Base-by-base conservation (phyloP, 257 asterid genomes). In the Nicotiana undulata region DNA sequence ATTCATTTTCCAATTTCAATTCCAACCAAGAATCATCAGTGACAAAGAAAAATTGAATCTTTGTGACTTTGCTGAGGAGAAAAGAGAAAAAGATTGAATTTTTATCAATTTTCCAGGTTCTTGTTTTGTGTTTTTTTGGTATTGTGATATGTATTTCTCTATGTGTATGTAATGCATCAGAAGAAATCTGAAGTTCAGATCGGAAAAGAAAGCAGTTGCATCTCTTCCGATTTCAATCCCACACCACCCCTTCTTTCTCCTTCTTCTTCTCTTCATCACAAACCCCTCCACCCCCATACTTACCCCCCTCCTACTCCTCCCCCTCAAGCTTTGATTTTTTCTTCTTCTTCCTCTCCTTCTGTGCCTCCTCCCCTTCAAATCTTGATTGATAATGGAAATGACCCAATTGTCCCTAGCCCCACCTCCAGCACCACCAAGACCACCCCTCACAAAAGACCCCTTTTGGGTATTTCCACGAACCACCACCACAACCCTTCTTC, bases 141-240 rank as follows among this genome's bases (percentile, higher is more conserved):
- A 17, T 24, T 44, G 34, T 40, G 10, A 37, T 37, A 37, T 37
- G 44, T 37, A 37, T 37, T 37, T 37, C 44, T 37, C 1, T 60
- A 60, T 13, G 4, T 9, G 10, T 26, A 75, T 61, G 29, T 55
- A 89, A 94, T 94, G 98, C 98, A 92, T 94, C 98, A 90, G 90
- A 94, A 93, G 80, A 94, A 94, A 93, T 94, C 98, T 37, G 98
- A 94, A 88, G 89, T 90, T 85, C 98, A 94, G 93, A 93, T 94
- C 98, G 98, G 98, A 92, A 93, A 92, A 89, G 98, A 94, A 92
- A 94, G 98, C 97, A 89, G 89, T 70, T 90, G 98, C 98, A 37
- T 94, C 94, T 93, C 98, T 94, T 94, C 97, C 97, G 98, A 94
- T 94, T 94, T 94, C 93, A 89, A 91, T 88, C 94, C 97, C 0